A percentile compares a stretch with the other conserved stretches of the same genome.
Conservation (phyloP, 2,329 filamentous ascomycete species). For the Metarhizium guizhouense region DNA sequence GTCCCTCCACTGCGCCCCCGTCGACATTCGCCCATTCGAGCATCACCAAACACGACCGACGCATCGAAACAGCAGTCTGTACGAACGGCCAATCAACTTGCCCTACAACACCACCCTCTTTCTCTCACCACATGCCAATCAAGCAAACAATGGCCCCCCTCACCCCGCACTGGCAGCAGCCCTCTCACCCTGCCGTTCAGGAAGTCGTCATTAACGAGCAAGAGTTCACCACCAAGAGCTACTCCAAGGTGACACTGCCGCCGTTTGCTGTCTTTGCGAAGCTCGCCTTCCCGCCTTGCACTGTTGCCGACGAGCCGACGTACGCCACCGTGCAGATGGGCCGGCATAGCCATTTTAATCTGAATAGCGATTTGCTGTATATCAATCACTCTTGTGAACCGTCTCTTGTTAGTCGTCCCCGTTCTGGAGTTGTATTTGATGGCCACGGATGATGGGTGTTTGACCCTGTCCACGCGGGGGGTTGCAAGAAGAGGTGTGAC, state of each 20-base stretch:
- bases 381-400: conserved; percentile 62
- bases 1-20: background rate
- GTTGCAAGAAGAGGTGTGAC: background rate
- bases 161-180: conserved; percentile 49
- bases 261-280: conserved; percentile 59
- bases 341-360: conserved; percentile 44
- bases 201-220: conserved; percentile 44
- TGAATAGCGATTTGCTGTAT: conserved; percentile 59
- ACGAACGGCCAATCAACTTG: background rate
- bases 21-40: background rate
- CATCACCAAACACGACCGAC: background rate
- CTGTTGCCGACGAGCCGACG: conserved; percentile 42
- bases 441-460: background rate
- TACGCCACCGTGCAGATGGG: conserved; percentile 58
- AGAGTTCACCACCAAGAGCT: conserved; percentile 51
- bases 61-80: background rate
- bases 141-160: conserved; percentile 41
- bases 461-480: background rate
- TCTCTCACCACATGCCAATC: background rate
- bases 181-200: conserved; percentile 50
- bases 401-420: conserved; percentile 43
- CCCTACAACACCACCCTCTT: background rate
- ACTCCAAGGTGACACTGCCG: conserved; percentile 45
- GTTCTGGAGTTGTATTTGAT: background rate
- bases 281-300: conserved; percentile 55